A percentile compares a stretch with the other conserved stretches of the same genome.
Evolutionary conservation across 441 rosid species (phyloP).

Genomic region (Bruguiera hainesii): DNA sequence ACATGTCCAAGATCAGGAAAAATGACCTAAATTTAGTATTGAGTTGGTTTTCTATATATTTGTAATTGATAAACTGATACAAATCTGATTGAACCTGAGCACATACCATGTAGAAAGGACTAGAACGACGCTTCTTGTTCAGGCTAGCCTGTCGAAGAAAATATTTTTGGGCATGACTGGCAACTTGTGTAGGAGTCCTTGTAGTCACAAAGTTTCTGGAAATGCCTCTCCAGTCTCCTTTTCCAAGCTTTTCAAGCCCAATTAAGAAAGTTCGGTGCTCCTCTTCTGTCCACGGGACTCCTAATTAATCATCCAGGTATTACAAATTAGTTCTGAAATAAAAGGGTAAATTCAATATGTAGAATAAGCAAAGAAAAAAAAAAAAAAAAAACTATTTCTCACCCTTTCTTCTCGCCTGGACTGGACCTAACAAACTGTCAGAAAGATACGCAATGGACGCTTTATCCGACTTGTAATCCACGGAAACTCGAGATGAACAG

Average conservation of each 20-base stretch:
- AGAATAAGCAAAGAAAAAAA: not conserved
- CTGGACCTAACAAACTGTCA: slow-evolving; percentile 44
- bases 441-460: slow-evolving; percentile 53
- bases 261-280: slow-evolving; percentile 63
- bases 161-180: slow-evolving; percentile 89
- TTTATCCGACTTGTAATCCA: slow-evolving; percentile 32
- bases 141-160: slow-evolving; percentile 67
- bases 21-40: not conserved
- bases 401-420: slow-evolving; percentile 72
- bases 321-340: not conserved
- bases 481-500: slow-evolving; percentile 35
- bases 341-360: not conserved
- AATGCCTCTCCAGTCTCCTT: slow-evolving; percentile 95
- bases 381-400: not conserved
- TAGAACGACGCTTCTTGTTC: slow-evolving; percentile 70
- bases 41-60: too few relatives aligned
- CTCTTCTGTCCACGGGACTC: slow-evolving; percentile 89
- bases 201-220: slow-evolving; percentile 70
- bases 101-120: slow-evolving; percentile 75
- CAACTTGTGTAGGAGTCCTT: slow-evolving; percentile 93
- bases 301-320: slow-evolving; percentile 26
- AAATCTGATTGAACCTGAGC: not conserved
- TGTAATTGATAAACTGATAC: too few relatives aligned
- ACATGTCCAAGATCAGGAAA: not conserved
- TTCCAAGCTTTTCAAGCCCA: slow-evolving; percentile 82